Evolutionary conservation across 306 rosid species (phyloP).

Genomic region (Cucurbita ficifolia): DNA sequence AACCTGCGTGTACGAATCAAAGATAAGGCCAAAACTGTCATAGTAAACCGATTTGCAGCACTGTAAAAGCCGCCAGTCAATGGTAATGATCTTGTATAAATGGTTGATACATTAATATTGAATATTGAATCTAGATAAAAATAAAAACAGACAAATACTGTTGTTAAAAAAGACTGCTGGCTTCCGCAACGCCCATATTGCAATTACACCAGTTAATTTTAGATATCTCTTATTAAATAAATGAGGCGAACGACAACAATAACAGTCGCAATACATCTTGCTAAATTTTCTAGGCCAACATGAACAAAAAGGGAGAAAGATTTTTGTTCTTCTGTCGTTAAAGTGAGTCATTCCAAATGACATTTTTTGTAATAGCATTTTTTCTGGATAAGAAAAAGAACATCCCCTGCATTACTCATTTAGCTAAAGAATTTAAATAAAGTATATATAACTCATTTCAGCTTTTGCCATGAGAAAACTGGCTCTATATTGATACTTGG

Average conservation of each 20-base stretch:
- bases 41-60: too few species aligned
- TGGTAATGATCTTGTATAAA: too few species aligned
- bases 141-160: background rate
- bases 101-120: too few species aligned
- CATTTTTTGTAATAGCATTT: too few species aligned
- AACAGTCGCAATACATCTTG: background rate
- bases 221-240: background rate
- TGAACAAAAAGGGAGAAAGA: background rate
- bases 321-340: too few species aligned
- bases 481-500: background rate
- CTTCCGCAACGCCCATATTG: background rate
- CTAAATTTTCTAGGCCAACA: background rate
- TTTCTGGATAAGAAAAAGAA: background rate
- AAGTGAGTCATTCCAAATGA: too few species aligned
- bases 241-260: background rate
- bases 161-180: background rate
- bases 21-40: background rate
- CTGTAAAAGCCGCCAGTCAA: too few species aligned
- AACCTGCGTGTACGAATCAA: constrained; percentile 35
- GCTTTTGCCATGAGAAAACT: background rate
- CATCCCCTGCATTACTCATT: too few species aligned
- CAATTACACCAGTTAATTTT: background rate
- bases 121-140: background rate
- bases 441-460: background rate
- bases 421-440: background rate